phyloP scores from a whole-genome alignment of 1,284 basidiomycete genomes.

The Rhizoctonia solani region DNA sequence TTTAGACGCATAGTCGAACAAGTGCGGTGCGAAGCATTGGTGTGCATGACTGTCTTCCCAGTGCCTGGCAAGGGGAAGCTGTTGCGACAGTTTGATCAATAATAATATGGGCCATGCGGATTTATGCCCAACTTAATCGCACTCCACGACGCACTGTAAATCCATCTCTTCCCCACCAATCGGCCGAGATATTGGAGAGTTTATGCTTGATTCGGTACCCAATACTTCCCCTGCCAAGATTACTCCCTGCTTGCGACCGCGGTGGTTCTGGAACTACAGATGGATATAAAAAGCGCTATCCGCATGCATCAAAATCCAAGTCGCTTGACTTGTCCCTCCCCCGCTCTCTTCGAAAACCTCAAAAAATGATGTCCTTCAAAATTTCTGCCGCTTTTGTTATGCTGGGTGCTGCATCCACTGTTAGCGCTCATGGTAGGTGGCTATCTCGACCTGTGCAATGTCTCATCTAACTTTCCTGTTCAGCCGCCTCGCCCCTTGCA shows the following conservation, averaged over 20 bases:
- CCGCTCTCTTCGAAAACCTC: neutral
- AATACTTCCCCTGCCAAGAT: constrained; percentile 16
- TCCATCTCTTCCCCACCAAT: neutral
- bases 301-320: neutral
- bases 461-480: neutral
- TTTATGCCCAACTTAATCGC: too few species aligned
- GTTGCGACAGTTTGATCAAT: too few species aligned
- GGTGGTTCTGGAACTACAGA: neutral
- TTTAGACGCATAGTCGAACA: too few species aligned
- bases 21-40: too few species aligned
- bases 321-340: neutral
- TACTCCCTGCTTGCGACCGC: neutral
- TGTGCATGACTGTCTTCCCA: too few species aligned
- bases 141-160: too few species aligned
- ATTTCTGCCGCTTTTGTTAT: neutral
- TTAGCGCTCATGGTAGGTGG: constrained; percentile 21
- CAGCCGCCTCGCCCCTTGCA: constrained; percentile 38
- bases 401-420: constrained; percentile 4
- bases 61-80: too few species aligned
- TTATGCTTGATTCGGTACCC: neutral
- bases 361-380: neutral
- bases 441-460: neutral
- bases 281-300: neutral
- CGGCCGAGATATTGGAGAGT: neutral
- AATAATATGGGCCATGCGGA: too few species aligned